Evolutionary conservation across 2,329 filamentous ascomycete species (phyloP).

Genomic region (Daldinia sp.): DNA sequence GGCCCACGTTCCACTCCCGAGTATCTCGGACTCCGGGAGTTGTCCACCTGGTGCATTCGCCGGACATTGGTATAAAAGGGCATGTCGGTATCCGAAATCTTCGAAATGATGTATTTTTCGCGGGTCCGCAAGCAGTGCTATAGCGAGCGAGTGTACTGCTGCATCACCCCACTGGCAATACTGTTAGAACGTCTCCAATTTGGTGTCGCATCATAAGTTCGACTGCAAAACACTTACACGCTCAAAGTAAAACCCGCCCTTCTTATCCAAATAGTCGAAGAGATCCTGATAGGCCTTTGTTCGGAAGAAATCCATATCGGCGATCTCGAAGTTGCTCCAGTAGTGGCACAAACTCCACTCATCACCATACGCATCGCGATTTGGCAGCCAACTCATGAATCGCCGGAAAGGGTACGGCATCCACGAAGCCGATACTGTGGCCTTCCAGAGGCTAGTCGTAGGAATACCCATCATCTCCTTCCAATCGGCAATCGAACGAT

Average conservation of each 20-base stretch:
- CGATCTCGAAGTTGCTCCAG: constrained; percentile 64
- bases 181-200: constrained; percentile 11
- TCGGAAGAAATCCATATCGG: constrained; percentile 60
- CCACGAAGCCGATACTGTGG: constrained; percentile 57
- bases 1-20: constrained; percentile 49
- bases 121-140: constrained; percentile 57
- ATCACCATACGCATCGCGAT: constrained; percentile 57
- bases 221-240: constrained; percentile 50
- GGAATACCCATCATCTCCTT: constrained; percentile 54
- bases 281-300: constrained; percentile 56
- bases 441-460: constrained; percentile 56
- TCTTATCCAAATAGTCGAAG: constrained; percentile 56
- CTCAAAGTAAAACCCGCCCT: constrained; percentile 60
- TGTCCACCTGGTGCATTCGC: constrained; percentile 56
- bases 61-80: constrained; percentile 51
- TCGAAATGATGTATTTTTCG: constrained; percentile 59
- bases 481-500: constrained; percentile 57
- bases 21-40: constrained; percentile 49
- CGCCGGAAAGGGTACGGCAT: constrained; percentile 57
- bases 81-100: constrained; percentile 59
- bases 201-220: neutral
- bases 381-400: constrained; percentile 54
- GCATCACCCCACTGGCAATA: constrained; percentile 58
- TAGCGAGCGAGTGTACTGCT: constrained; percentile 58
- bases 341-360: constrained; percentile 61